phyloP scores from a whole-genome alignment of 192 early-diverging fungal genomes.

The Chytriomyces sp. region DNA sequence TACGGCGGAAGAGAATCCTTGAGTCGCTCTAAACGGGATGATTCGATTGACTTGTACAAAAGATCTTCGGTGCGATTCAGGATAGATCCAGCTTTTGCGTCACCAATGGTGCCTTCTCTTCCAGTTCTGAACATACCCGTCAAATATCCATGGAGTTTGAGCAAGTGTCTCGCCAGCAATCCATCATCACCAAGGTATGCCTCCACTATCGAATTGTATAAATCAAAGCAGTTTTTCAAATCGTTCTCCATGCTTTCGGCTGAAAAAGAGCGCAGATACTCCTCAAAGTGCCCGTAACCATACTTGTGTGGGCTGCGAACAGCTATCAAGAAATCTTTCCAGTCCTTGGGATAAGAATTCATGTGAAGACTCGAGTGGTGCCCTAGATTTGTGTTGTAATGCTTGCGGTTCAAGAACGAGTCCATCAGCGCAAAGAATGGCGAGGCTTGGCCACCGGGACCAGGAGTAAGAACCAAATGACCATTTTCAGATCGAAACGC shows the following conservation, averaged over 20 bases:
- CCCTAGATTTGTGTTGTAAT: background rate
- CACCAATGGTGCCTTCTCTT: background rate
- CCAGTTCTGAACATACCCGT: background rate
- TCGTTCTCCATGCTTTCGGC: background rate
- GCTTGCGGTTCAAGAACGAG: background rate
- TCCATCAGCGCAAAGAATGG: too few species aligned
- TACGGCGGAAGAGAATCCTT: background rate
- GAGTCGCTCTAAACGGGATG: background rate
- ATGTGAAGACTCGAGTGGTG: background rate
- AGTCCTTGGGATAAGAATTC: background rate
- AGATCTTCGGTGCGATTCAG: background rate
- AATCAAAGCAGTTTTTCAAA: background rate
- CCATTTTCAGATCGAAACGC: background rate
- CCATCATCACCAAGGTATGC: background rate
- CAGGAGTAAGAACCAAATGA: too few species aligned
- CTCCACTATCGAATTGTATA: background rate
- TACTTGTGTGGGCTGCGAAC: background rate
- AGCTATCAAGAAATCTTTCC: background rate
- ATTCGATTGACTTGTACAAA: background rate
- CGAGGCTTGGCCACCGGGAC: too few species aligned
- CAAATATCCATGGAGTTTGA: background rate
- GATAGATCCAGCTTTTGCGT: background rate
- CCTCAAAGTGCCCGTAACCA: background rate
- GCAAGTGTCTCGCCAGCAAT: background rate
- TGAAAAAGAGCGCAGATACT: background rate